Base-by-base conservation (phyloP, 257 asterid species). In the Gardenia jasminoides region DNA sequence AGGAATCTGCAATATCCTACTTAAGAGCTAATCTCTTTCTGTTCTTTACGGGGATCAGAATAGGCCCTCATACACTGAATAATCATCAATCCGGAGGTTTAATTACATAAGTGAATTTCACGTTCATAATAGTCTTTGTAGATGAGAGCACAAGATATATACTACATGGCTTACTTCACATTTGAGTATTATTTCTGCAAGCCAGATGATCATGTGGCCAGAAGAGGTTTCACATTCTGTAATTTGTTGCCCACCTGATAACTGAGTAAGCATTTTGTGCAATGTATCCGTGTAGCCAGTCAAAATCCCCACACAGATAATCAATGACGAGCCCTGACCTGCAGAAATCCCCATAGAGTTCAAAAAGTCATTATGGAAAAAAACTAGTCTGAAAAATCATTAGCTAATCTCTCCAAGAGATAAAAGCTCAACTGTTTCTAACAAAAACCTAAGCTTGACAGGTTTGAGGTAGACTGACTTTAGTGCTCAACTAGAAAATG, bases 301-400 rank as follows among this genome's bases (percentile, higher is more conserved):
- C 91, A 96, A 87, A 79, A 96, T 93, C 80, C 97, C 92, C 90
- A 93, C 92, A 75, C 99, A 96, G 66, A 96, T 89, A 72, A 96
- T 88, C 85, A 96, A 88, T 77, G 99, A 92, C 41, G 97, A 91
- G 79, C 99, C 99, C 87, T 96, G 99, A 83, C 99, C 99, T 96
- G 93, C 74, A 80, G 80, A 74, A 67, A 78, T 72, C 70, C 67
- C 52, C 70, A 82, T 72, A 70, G 65, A 78, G 61, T 41, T 64
- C 77, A 77, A 50, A 66, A 67, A 74, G 56, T 36, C 41, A 36
- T 36, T 36, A 70, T 13, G 68, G 16, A 76, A 58, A 41, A 59
- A 44, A 41, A 75, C 58, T 54, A 10, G 58, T 7, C 12, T 2
- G 31, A 67, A 15, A 56, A 56, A 44, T 10, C 46, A 47, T 72